phyloP scores from a whole-genome alignment of 73 alveolate genomes.

The Loxodes magnus region DNA sequence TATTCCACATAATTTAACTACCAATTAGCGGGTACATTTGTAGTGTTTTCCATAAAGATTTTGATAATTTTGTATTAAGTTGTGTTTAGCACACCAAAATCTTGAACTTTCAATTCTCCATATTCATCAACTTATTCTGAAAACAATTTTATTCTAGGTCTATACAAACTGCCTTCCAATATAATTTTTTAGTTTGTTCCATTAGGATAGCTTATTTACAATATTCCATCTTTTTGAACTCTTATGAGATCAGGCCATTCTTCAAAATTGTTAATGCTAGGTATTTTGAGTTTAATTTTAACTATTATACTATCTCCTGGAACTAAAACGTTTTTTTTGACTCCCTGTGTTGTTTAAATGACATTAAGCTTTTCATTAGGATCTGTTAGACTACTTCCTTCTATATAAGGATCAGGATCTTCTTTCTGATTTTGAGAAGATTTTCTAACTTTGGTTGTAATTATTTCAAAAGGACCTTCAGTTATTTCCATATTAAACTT shows the following conservation, averaged over 20 bases:
- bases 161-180: conserved; percentile 26
- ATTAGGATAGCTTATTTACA: conserved; percentile 27
- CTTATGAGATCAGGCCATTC: conserved; percentile 45
- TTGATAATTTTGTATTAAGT: conserved; percentile 22
- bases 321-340: conserved; percentile 27
- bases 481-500: conserved; percentile 17
- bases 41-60: conserved; percentile 31
- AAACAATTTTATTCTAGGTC: conserved; percentile 35
- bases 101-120: conserved; percentile 39
- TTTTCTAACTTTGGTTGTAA: conserved; percentile 28
- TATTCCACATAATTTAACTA: conserved; percentile 37
- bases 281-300: conserved; percentile 27
- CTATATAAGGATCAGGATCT: conserved; percentile 4
- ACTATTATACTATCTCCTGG: conserved; percentile 39
- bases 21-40: conserved; percentile 55
- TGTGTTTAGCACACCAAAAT: conserved; percentile 41
- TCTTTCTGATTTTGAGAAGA: conserved; percentile 12
- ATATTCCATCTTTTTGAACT: conserved; percentile 18
- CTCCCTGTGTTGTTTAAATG: background rate
- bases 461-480: conserved; percentile 45
- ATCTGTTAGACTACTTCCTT: conserved; percentile 27
- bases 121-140: conserved; percentile 40
- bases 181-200: conserved; percentile 20
- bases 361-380: conserved; percentile 14
- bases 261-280: conserved; percentile 24